A percentile compares a stretch with the other conserved stretches of the same genome.
phyloP scores from a whole-genome alignment of 768 basidiomycete genomes.

The Leccinum boreale region DNA sequence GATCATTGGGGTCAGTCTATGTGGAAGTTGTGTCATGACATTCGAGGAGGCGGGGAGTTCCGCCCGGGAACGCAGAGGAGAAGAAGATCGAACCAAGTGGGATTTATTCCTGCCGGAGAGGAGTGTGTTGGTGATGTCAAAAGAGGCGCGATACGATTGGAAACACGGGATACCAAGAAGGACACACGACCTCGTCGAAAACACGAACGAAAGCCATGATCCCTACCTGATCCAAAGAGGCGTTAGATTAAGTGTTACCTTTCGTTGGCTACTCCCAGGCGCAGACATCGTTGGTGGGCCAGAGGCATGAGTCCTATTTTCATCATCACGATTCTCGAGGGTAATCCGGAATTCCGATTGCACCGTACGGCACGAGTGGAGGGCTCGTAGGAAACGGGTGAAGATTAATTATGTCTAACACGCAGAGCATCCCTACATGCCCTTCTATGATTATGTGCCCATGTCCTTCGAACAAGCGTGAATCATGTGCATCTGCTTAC shows the following conservation, averaged over 20 bases:
- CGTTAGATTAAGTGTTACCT: constrained; percentile 75
- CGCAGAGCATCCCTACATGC: constrained; percentile 22
- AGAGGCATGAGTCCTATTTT: constrained; percentile 14
- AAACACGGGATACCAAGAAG: constrained; percentile 79
- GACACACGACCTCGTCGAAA: constrained; percentile 56
- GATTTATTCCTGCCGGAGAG: constrained; percentile 73
- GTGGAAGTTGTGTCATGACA: constrained; percentile 77
- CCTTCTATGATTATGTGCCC: constrained; percentile 25
- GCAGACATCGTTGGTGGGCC: constrained; percentile 76
- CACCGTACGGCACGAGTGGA: not conserved
- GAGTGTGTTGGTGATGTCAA: constrained; percentile 73
- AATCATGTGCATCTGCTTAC: constrained; percentile 16
- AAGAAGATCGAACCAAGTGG: constrained; percentile 11
- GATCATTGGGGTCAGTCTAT: constrained; percentile 83
- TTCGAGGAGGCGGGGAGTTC: constrained; percentile 42
- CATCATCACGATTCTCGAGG: not conserved
- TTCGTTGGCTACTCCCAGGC: constrained; percentile 81
- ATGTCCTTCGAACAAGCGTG: constrained; percentile 15
- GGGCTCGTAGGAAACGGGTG: constrained; percentile 10
- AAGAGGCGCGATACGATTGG: constrained; percentile 83
- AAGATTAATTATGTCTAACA: constrained; percentile 31
- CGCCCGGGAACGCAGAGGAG: not conserved
- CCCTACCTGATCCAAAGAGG: constrained; percentile 47
- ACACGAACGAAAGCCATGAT: constrained; percentile 17
- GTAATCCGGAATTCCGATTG: constrained; percentile 1